Evolutionary conservation across 345 rosid species (phyloP), one percentile per base, ranked within the genome.

Genomic region (Raphanus raphanistrum): DNA sequence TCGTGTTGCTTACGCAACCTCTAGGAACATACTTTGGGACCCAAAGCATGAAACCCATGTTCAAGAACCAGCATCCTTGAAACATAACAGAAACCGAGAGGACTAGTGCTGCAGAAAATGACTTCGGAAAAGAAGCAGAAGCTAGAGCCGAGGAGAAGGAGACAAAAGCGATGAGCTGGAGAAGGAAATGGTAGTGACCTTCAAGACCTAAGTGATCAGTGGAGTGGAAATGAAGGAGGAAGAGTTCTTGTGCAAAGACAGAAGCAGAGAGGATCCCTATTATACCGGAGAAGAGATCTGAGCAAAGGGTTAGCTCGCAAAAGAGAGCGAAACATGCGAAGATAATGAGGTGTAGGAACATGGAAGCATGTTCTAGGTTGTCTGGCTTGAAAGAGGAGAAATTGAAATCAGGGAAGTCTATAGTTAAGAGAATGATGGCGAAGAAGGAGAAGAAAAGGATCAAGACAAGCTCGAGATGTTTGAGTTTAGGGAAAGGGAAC

Each of bases 21-120:
- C 57, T 38, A 0, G 98, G 94, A 78, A 87, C 83, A 69, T 90
- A 84, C 43, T 65, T 54, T 12, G 97, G 96, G 58, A 82, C 50
- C 98, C 98, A 94, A n/a, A 94, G 90, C 81, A 84, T 76, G 75
- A 90, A 87, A 7, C 92, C 97, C 98, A 92, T 92, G 87, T 86
- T 86, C 67, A 90, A 76, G 73, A 94, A 92, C 97, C 94, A 92
- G 68, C 88, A 84, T 10, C 97, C 98, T 73, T 92, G 97, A 68
- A 92, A 92, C 17, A 83, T 77, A 74, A 94, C 88, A 0, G 94
- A 88, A 28, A 88, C 13, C 1, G 94, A 84, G 58, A 92, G 92
- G 52, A 85, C 82, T 17, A 94, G 82, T 26, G 90, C 88, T 4
- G 87, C 81, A 0, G 85, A 79, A 57, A 94, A 92, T 35, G 84